Conservation (phyloP, 306 rosid species). For the Sechiopsis laciniata region DNA sequence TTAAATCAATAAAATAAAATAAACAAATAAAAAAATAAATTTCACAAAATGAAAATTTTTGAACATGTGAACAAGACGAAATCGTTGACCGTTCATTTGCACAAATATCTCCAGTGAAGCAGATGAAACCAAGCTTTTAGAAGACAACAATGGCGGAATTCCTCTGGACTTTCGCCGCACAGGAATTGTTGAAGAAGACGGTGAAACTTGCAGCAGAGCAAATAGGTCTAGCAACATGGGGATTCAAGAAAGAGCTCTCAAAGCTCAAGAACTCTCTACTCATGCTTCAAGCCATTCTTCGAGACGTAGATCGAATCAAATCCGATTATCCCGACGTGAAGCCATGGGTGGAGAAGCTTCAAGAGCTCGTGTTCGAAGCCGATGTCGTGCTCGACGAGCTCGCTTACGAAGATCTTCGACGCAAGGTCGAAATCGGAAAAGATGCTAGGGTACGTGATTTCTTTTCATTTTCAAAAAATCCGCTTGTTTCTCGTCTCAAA, state of each 20-base stretch:
- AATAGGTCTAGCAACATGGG: background rate
- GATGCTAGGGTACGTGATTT: background rate
- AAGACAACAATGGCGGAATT: background rate
- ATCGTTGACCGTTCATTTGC: too few species aligned
- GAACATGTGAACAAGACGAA: too few species aligned
- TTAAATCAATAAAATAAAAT: too few species aligned
- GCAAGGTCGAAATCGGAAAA: background rate
- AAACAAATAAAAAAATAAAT: too few species aligned
- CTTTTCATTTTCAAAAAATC: background rate
- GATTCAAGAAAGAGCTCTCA: background rate
- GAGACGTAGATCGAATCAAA: background rate
- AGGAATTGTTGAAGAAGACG: conserved; percentile 1
- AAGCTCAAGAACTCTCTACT: background rate
- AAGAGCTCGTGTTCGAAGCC: background rate
- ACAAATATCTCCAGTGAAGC: too few species aligned
- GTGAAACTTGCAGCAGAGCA: background rate
- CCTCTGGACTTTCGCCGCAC: background rate
- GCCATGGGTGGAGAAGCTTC: conserved; percentile 11
- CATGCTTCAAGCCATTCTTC: background rate
- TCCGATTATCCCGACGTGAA: background rate
- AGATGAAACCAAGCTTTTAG: background rate
- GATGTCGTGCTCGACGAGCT: conserved; percentile 13
- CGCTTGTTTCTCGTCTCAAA: background rate
- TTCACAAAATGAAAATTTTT: too few species aligned
- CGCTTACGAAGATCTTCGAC: conserved; percentile 14